These are phyloP conservation scores for Xanthoconium separans DNA, from an alignment of 1,284 basidiomycete species.

Conservation along the genomic window DNA sequence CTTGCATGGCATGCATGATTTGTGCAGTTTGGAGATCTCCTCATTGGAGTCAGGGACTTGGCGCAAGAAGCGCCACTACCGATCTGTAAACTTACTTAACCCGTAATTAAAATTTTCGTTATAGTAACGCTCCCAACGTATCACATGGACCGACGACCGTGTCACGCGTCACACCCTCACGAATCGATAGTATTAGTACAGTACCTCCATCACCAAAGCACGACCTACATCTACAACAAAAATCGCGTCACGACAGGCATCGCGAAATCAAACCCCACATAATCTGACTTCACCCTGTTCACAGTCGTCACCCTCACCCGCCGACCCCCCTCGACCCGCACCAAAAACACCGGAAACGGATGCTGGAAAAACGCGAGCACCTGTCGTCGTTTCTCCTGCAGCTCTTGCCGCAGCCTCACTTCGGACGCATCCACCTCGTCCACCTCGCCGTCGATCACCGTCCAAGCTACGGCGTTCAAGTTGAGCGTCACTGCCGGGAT, in stretches of 20 bases:
- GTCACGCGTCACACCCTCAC: too few species aligned
- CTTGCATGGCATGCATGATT: too few species aligned
- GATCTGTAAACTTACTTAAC: too few species aligned
- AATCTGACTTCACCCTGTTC: conserved; percentile 10
- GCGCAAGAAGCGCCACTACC: too few species aligned
- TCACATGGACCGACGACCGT: too few species aligned
- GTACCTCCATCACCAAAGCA: too few species aligned
- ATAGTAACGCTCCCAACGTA: too few species aligned
- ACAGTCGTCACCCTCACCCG: conserved; percentile 20
- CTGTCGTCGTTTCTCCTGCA: conserved; percentile 17
- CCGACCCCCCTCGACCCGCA: conserved; percentile 12
- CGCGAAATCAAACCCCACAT: conserved; percentile 22
- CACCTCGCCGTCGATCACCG: not conserved
- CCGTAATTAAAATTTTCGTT: too few species aligned
- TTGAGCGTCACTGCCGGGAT: too few species aligned
- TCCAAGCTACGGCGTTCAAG: not conserved
- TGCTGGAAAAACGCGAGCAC: conserved; percentile 18
- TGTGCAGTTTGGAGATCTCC: too few species aligned
- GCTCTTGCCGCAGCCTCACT: conserved; percentile 16
- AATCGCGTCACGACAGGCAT: conserved; percentile 17
- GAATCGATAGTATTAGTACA: too few species aligned
- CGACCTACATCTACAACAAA: conserved; percentile 19
- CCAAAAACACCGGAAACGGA: conserved; percentile 19
- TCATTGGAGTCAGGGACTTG: too few species aligned
- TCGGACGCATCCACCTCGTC: conserved; percentile 5